These are phyloP conservation scores for Gnomoniopsis sp. DNA, from an alignment of 2,329 filamentous ascomycete genomes.

Conservation along the genomic window DNA sequence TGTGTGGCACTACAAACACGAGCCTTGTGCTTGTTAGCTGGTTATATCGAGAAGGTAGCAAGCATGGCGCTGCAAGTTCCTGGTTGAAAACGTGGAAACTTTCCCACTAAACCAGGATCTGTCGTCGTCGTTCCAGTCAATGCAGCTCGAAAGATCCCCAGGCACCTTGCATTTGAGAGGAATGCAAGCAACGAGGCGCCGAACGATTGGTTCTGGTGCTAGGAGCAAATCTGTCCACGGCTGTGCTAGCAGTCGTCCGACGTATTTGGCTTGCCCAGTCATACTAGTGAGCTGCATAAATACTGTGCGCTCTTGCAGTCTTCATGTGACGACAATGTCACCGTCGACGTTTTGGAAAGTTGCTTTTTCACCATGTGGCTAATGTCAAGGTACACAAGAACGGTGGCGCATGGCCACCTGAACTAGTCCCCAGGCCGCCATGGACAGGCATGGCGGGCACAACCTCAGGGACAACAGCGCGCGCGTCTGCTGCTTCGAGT, in stretches of 20 bases:
- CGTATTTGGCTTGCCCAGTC: background rate
- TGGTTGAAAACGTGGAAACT: background rate
- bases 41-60: too few species aligned
- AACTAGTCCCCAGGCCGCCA: background rate
- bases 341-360: background rate
- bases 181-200: background rate
- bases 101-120: background rate
- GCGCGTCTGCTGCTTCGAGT: slow-evolving; percentile 14
- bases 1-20: too few species aligned
- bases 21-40: too few species aligned
- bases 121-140: background rate
- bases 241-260: background rate
- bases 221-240: background rate
- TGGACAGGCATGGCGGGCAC: background rate
- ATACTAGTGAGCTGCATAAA: background rate
- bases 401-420: background rate
- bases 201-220: background rate
- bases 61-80: background rate
- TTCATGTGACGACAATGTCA: background rate
- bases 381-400: background rate
- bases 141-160: background rate
- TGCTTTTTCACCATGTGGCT: background rate
- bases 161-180: background rate
- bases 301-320: background rate
- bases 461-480: background rate